These are phyloP conservation scores for Fusarium oligoseptatum DNA, from an alignment of 2,329 filamentous ascomycete genomes.

Conservation along the genomic window DNA sequence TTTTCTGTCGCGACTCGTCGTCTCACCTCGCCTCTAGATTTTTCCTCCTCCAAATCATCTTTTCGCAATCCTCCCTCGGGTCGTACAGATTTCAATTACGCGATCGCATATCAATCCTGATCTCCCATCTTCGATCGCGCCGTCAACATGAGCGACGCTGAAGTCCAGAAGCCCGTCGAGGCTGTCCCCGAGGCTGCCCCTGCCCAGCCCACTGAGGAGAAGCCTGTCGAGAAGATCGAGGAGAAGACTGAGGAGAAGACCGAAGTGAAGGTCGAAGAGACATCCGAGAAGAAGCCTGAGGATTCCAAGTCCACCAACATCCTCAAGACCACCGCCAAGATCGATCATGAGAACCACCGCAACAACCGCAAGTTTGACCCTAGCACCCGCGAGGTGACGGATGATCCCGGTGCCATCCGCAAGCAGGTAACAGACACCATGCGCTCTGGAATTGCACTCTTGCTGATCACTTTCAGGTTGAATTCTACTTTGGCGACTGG, in stretches of 20 bases:
- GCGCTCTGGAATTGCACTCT: background rate
- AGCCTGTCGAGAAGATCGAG: slow-evolving; percentile 44
- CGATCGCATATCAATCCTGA: slow-evolving; percentile 24
- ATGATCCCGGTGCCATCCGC: slow-evolving; percentile 84
- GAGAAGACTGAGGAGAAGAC: slow-evolving; percentile 39
- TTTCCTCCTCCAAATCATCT: slow-evolving; percentile 8
- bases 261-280: slow-evolving; percentile 44
- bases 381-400: slow-evolving; percentile 74
- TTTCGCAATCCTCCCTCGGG: slow-evolving; percentile 7
- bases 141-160: slow-evolving; percentile 55
- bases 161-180: slow-evolving; percentile 57
- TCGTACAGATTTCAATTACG: slow-evolving; percentile 12
- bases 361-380: slow-evolving; percentile 81
- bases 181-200: slow-evolving; percentile 47
- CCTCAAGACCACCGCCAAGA: slow-evolving; percentile 60
- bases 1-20: slow-evolving; percentile 43
- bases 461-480: slow-evolving; percentile 70
- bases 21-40: slow-evolving; percentile 36
- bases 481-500: slow-evolving; percentile 95
- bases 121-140: slow-evolving; percentile 18
- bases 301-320: slow-evolving; percentile 48
- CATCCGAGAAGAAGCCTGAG: slow-evolving; percentile 40
- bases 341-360: slow-evolving; percentile 54
- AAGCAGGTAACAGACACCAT: slow-evolving; percentile 72
- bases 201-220: slow-evolving; percentile 43